These are phyloP conservation scores for Porpolomopsis calyptriformis DNA, from an alignment of 768 basidiomycete species.

Conservation along the genomic window DNA sequence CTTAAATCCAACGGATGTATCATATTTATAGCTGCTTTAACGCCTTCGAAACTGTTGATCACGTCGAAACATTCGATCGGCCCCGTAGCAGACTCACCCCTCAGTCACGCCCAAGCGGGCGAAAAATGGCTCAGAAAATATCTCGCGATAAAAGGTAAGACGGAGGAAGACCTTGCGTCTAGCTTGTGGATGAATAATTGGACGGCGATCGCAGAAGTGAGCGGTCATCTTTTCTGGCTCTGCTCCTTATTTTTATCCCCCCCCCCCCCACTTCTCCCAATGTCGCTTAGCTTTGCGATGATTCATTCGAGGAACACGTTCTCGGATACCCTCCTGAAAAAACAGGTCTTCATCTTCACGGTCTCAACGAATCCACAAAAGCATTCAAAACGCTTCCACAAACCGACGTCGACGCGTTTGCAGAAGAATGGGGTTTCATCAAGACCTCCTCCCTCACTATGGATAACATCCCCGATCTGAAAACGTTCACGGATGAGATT, in stretches of 20 bases:
- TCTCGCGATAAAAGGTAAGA: slow-evolving; percentile 46
- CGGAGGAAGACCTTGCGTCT: slow-evolving; percentile 63
- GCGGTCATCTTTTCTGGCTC: slow-evolving; percentile 11
- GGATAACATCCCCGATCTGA: slow-evolving; percentile 55
- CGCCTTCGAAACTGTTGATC: slow-evolving; percentile 61
- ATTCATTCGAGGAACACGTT: slow-evolving; percentile 95
- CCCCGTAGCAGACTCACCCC: slow-evolving; percentile 24
- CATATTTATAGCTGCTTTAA: slow-evolving; percentile 86
- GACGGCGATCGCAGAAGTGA: slow-evolving; percentile 88
- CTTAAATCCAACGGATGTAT: slow-evolving; percentile 96
- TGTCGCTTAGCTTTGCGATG: slow-evolving; percentile 99
- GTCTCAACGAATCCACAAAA: slow-evolving; percentile 62
- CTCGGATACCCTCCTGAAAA: slow-evolving; percentile 70
- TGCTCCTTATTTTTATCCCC: neutral
- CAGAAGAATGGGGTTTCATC: slow-evolving; percentile 87
- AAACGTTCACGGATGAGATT: slow-evolving; percentile 58
- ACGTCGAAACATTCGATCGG: slow-evolving; percentile 93
- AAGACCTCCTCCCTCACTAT: slow-evolving; percentile 53
- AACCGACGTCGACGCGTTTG: slow-evolving; percentile 62
- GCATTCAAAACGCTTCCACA: slow-evolving; percentile 66
- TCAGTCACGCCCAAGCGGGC: slow-evolving; percentile 75
- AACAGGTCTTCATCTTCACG: slow-evolving; percentile 89
- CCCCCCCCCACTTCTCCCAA: no score
- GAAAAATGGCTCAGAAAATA: slow-evolving; percentile 75
- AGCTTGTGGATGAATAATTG: slow-evolving; percentile 71